Evolutionary conservation across 108 stramenopile species (phyloP), one percentile per base, ranked within the genome.

Genomic region (Skeletonema menzelii): DNA sequence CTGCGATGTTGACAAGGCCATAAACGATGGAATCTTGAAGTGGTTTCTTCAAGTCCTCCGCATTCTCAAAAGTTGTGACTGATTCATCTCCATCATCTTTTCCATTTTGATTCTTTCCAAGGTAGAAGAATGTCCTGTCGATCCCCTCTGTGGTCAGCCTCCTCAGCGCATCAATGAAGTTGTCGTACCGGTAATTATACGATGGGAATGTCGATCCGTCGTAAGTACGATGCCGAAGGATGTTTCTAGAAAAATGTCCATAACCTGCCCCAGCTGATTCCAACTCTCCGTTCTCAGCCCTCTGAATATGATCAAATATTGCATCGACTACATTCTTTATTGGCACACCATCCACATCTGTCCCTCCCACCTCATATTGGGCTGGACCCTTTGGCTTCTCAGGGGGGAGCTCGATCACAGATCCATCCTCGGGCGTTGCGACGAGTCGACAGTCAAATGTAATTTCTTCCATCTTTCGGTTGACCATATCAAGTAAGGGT

Each of bases 1-100:
- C 70, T 44, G 80, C 80, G 28, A 82, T 77, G 30, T 82, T 82
- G 13, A 77, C 76, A 8, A 82, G 76, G n/a, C 80, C 80, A 49
- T 77, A 82, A 0, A 80, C 79, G 19, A 73, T 38, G 5, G 79
- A 80, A 27, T 38, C 53, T 27, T 44, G 26, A 1, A 59, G 14
- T 17, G 37, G 47, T 17, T 49, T 56, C 62, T 13, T 66, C 49
- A 53, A 53, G 15, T 44, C 46, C 20, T 37, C 27, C 24, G 24
- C 34, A 34, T 40, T 65, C n/a, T 42, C 53, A 42, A 70, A 65
- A 20, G 19, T 10, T 17, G 27, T 56, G 8, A 53, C 49, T 10
- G 49, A 3, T 10, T 24, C 49, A 22, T 53, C 49, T 24, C 49
- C 49, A 22, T 53, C 49, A 22, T 53, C 49, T 47, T 60, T 15